phyloP scores from a whole-genome alignment of 257 asterid genomes.

The Nicotiana tomentosiformis region DNA sequence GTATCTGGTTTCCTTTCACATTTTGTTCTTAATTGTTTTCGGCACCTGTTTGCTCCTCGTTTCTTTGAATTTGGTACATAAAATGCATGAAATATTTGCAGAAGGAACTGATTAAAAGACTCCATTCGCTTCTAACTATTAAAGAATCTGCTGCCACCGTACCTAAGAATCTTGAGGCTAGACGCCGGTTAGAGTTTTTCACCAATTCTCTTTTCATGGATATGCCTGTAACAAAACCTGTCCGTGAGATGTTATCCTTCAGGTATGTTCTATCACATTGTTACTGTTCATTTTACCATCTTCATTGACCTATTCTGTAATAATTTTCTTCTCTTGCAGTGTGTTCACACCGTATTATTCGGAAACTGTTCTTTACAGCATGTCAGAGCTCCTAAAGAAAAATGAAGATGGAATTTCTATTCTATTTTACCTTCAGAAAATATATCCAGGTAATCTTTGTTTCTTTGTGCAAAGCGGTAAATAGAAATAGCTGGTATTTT shows the following conservation, averaged over 20 bases:
- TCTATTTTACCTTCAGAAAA: constrained; percentile 93
- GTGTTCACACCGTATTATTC: constrained; percentile 97
- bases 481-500: background rate
- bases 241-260: constrained; percentile 88
- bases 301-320: background rate
- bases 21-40: background rate
- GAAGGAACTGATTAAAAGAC: constrained; percentile 73
- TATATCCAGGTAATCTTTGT: constrained; percentile 70
- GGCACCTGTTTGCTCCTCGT: background rate
- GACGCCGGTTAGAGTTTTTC: constrained; percentile 85
- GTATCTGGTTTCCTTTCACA: background rate
- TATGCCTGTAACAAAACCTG: constrained; percentile 89
- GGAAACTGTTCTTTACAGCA: constrained; percentile 95
- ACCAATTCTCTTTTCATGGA: constrained; percentile 96
- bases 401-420: constrained; percentile 98
- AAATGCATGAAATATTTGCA: constrained; percentile 31
- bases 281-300: background rate
- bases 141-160: constrained; percentile 88
- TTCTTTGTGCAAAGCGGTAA: background rate
- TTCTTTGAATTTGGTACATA: background rate
- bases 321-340: constrained; percentile 36
- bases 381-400: constrained; percentile 85
- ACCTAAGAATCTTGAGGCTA: constrained; percentile 90
- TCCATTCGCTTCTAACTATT: constrained; percentile 77
- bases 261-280: constrained; percentile 34